Evolutionary conservation across 1,139 yeast species (phyloP).

Genomic region (Kodamaea anthophila): DNA sequence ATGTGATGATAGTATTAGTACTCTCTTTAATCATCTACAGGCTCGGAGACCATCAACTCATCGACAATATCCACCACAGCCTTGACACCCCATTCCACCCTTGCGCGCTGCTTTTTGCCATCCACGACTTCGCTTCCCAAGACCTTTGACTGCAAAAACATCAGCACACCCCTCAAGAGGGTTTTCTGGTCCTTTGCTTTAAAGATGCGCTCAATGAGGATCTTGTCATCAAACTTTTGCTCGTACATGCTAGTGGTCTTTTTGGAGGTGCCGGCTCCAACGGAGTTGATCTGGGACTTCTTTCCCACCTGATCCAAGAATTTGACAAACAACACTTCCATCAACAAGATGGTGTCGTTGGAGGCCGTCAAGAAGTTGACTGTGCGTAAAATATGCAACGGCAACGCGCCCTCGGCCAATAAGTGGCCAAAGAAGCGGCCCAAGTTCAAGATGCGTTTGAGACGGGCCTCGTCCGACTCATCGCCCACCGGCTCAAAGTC

Average conservation of each 20-base stretch:
- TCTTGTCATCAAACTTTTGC: constrained; percentile 46
- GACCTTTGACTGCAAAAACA: constrained; percentile 54
- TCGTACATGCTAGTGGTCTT: constrained; percentile 30
- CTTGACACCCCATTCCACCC: constrained; percentile 69
- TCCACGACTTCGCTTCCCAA: constrained; percentile 45
- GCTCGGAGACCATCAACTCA: constrained; percentile 26
- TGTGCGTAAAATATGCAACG: constrained; percentile 66
- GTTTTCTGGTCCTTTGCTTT: constrained; percentile 60
- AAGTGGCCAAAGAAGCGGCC: constrained; percentile 77
- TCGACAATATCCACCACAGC: constrained; percentile 50
- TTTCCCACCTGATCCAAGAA: constrained; percentile 63
- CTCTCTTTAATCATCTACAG: background rate
- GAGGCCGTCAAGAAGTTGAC: constrained; percentile 72
- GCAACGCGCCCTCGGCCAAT: constrained; percentile 65
- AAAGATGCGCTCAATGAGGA: constrained; percentile 47
- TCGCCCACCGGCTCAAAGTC: constrained; percentile 32
- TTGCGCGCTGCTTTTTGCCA: constrained; percentile 52
- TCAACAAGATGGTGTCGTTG: constrained; percentile 57
- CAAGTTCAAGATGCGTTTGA: constrained; percentile 59
- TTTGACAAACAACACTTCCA: constrained; percentile 68
- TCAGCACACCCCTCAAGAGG: constrained; percentile 66
- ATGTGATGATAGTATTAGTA: background rate
- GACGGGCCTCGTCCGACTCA: constrained; percentile 40
- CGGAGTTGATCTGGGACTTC: constrained; percentile 48
- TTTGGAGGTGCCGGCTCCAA: constrained; percentile 38